Percentiles rank a stretch among this genome's conserved stretches.
Evolutionary conservation across 2,329 filamentous ascomycete genomes (phyloP).

Genomic region (Trematosphaeria pertusa): DNA sequence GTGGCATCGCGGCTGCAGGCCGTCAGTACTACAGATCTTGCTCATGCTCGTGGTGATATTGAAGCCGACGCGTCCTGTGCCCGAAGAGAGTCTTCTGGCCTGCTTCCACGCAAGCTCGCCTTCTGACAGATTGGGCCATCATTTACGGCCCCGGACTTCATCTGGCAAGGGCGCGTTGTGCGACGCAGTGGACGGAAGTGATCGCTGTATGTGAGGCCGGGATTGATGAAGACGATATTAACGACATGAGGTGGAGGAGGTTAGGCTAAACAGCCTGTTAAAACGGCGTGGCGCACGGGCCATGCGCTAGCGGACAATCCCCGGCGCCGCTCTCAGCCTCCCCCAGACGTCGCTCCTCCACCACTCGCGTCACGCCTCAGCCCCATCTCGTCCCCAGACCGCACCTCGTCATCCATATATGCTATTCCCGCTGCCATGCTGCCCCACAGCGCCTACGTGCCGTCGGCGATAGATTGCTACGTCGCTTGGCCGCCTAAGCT

Average conservation of each 20-base stretch:
- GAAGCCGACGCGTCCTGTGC: slow-evolving; percentile 30
- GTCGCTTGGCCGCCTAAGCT: slow-evolving; percentile 17
- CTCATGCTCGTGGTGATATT: slow-evolving; percentile 24
- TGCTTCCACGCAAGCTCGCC: slow-evolving; percentile 31
- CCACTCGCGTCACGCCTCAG: slow-evolving; percentile 25
- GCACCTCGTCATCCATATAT: slow-evolving; percentile 22
- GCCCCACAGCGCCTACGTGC: slow-evolving; percentile 17
- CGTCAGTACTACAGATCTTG: slow-evolving; percentile 1
- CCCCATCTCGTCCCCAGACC: slow-evolving; percentile 16
- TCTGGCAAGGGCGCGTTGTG: slow-evolving; percentile 27
- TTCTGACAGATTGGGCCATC: slow-evolving; percentile 30
- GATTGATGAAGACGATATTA: slow-evolving; percentile 41
- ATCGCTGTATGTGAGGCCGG: slow-evolving; percentile 23
- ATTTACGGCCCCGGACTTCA: slow-evolving; percentile 27
- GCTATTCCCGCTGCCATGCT: too few species aligned
- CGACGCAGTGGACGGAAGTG: slow-evolving; percentile 21
- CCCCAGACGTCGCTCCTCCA: slow-evolving; percentile 19
- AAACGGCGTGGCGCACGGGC: slow-evolving; percentile 33
- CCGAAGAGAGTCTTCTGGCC: slow-evolving; percentile 12
- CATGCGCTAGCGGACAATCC: slow-evolving; percentile 15
- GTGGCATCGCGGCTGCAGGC: slow-evolving; percentile 18
- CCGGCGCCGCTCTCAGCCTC: slow-evolving; percentile 34
- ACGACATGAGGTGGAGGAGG: slow-evolving; percentile 29
- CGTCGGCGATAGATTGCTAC: slow-evolving; percentile 39
- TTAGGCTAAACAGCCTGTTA: slow-evolving; percentile 41